Percentiles rank a stretch among this genome's conserved stretches.
These are phyloP conservation scores for Chaetomium sp. DNA, from an alignment of 2,329 filamentous ascomycete species.

Conservation along the genomic window DNA sequence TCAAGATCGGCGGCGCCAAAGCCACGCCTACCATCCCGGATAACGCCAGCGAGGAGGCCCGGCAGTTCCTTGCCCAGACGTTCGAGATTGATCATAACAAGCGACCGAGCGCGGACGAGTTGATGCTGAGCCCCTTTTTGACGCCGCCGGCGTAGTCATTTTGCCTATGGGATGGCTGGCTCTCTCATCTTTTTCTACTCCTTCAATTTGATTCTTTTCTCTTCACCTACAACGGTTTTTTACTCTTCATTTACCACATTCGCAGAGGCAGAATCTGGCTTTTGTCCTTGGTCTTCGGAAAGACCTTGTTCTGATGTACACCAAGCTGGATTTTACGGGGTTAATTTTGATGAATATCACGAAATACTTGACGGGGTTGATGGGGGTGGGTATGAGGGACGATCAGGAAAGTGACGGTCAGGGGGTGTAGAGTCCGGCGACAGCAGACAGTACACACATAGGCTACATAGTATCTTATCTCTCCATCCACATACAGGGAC, in stretches of 20 bases:
- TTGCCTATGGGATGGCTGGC: background rate
- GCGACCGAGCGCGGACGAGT: slow-evolving; percentile 86
- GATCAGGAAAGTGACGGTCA: background rate
- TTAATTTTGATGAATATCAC: slow-evolving; percentile 10
- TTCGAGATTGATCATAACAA: slow-evolving; percentile 96
- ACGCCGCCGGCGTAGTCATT: slow-evolving; percentile 49
- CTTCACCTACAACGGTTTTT: background rate
- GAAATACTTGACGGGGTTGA: background rate
- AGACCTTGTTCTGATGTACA: slow-evolving; percentile 11
- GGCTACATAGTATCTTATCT: slow-evolving; percentile 1
- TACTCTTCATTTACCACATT: background rate
- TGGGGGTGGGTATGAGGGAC: background rate
- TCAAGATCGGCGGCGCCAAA: slow-evolving; percentile 91
- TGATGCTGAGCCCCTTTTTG: slow-evolving; percentile 82
- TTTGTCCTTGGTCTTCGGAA: background rate
- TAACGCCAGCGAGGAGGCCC: slow-evolving; percentile 79
- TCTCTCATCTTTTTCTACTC: background rate
- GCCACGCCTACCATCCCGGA: slow-evolving; percentile 88
- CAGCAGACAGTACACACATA: slow-evolving; percentile 3
- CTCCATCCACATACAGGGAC: background rate
- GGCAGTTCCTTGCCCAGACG: slow-evolving; percentile 80
- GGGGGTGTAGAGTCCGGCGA: background rate
- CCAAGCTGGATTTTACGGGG: background rate
- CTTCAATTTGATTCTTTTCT: background rate
- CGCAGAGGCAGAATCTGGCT: background rate